Conservation (phyloP, 805 yeast genomes). For the Yarrowia keelungensis region DNA sequence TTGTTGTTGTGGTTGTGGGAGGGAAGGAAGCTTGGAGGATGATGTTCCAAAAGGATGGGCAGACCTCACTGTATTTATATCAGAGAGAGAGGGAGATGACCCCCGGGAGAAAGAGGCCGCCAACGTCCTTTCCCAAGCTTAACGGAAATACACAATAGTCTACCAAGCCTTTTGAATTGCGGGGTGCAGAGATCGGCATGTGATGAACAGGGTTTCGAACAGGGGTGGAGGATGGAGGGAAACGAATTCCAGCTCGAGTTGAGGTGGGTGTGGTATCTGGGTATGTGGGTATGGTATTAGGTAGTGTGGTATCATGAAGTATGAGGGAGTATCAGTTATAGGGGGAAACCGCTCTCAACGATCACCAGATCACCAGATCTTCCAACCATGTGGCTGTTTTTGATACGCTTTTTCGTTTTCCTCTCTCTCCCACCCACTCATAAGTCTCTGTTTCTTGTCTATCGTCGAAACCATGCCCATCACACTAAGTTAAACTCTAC, state of each 20-base stretch:
- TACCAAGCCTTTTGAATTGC: constrained; percentile 7
- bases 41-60: neutral
- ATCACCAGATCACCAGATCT: too few relatives aligned
- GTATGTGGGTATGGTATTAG: too few relatives aligned
- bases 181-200: constrained; percentile 35
- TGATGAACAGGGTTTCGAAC: constrained; percentile 36
- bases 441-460: neutral
- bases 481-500: constrained; percentile 22
- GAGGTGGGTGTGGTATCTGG: too few relatives aligned
- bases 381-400: too few relatives aligned
- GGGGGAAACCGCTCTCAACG: too few relatives aligned
- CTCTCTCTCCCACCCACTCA: too few relatives aligned
- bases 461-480: constrained; percentile 26
- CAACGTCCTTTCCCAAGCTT: neutral
- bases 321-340: too few relatives aligned
- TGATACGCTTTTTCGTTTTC: too few relatives aligned
- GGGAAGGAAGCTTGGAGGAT: neutral
- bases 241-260: too few relatives aligned
- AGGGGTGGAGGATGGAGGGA: constrained; percentile 18
- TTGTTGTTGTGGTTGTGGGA: neutral
- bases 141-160: neutral
- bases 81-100: too few relatives aligned
- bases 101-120: too few relatives aligned
- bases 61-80: neutral
- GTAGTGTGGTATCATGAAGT: too few relatives aligned